Evolutionary conservation across 345 rosid species (phyloP).

Genomic region (Limnanthes douglasii): DNA sequence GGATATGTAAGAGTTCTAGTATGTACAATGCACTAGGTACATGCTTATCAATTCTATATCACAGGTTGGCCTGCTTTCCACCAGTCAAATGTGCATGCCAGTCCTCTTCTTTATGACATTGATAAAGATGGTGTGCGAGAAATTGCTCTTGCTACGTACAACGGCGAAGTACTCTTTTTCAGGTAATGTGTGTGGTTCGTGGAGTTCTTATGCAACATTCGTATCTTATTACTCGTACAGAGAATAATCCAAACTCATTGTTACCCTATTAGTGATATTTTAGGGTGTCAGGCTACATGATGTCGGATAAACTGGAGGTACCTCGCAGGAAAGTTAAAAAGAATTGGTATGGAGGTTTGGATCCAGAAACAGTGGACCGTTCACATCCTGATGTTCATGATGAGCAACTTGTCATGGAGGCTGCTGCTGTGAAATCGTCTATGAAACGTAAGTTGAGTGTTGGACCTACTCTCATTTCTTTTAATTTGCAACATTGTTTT

Average conservation of each 20-base stretch:
- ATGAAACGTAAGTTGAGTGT: conserved; percentile 53
- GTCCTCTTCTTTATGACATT: conserved; percentile 87
- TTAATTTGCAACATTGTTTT: conserved; percentile 3
- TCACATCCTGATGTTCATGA: conserved; percentile 91
- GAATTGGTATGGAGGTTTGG: conserved; percentile 85
- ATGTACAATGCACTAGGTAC: conserved; percentile 1
- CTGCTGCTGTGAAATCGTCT: conserved; percentile 32
- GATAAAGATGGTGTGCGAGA: conserved; percentile 97
- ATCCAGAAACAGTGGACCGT: conserved; percentile 85
- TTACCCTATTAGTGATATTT: too few species aligned
- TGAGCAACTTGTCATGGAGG: conserved; percentile 42
- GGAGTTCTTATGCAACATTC: neutral
- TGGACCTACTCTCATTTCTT: conserved; percentile 3
- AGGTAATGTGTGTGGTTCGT: conserved; percentile 30
- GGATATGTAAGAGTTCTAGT: conserved; percentile 3
- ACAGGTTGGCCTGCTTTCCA: conserved; percentile 99
- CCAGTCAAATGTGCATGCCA: conserved; percentile 93
- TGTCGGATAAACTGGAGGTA: conserved; percentile 82
- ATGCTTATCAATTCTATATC: conserved; percentile 1
- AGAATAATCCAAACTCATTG: neutral
- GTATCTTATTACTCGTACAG: neutral
- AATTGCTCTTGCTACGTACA: conserved; percentile 90
- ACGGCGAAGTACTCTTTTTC: conserved; percentile 89
- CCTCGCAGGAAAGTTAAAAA: conserved; percentile 85
- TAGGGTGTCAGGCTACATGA: conserved; percentile 92